Evolutionary conservation across 768 basidiomycete species (phyloP), one percentile per base, ranked within the genome.

Genomic region (Clavaria fumosa): DNA sequence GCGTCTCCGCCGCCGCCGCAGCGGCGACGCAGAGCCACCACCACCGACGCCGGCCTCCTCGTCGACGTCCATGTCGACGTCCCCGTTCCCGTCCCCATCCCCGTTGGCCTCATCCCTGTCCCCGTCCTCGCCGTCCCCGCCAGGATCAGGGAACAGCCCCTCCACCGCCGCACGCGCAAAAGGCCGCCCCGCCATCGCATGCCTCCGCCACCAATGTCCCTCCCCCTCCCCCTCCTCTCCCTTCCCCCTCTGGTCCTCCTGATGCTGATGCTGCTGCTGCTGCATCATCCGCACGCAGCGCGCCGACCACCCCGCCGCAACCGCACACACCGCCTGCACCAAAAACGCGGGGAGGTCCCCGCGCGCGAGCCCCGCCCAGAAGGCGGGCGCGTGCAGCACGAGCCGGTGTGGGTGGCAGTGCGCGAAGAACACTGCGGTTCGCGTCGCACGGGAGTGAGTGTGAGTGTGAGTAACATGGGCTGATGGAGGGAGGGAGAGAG

Each of bases 371-470:
- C 69, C 64, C 2, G 72, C 64, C 17, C 75, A 63, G 47, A 88
- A 88, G 5, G 76, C 73, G 15, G 84, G 77, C 37, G 80, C 80
- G 56, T 88, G 84, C 32, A 88, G 69, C 43, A 85, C 64, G 47
- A 75, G 66, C 24, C 78, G 71, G 43, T 75, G 72, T 17, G 83
- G 83, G 50, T 85, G 79, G 46, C 77, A 78, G 52, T 80, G 79
- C 18, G 83, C 67, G 53, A 86, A 85, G 55, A 85, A 85, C 7
- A 85, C 82, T 85, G 47, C 27, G n/a, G n/a, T n/a, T n/a, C n/a
- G n/a, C n/a, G n/a, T n/a, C n/a, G n/a, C n/a, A n/a, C n/a, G n/a
- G n/a, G n/a, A n/a, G n/a, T n/a, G n/a, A 34, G 32, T 49, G 7
- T 35, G 33, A 30, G 39, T 43, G 15, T 42, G 32, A 39, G 36